These are phyloP conservation scores for Barnettozyma populi DNA, from an alignment of 805 yeast genomes.

Conservation along the genomic window DNA sequence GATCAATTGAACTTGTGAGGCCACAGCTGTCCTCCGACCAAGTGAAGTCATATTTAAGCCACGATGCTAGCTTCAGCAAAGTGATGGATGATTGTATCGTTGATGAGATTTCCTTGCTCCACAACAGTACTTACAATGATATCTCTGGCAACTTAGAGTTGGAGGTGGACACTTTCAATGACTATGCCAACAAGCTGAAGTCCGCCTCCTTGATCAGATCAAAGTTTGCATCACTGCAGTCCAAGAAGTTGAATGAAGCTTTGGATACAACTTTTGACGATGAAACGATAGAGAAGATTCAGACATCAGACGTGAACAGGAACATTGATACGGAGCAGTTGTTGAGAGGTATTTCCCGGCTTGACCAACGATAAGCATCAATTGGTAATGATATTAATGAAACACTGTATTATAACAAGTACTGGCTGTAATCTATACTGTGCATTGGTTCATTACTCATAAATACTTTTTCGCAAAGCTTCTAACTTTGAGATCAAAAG, in stretches of 20 bases:
- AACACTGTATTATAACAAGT: not conserved
- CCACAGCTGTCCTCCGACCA: not conserved
- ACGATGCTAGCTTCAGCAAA: conserved; percentile 21
- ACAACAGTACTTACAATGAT: conserved; percentile 12
- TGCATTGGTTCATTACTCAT: conserved; percentile 24
- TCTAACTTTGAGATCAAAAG: conserved; percentile 72
- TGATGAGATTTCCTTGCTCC: conserved; percentile 12
- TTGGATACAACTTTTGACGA: conserved; percentile 38
- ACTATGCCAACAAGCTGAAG: conserved; percentile 19
- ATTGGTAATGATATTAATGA: not conserved
- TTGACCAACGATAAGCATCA: conserved; percentile 13
- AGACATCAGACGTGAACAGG: conserved; percentile 19
- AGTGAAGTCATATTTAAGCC: conserved; percentile 1
- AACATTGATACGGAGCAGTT: conserved; percentile 29
- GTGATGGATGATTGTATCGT: conserved; percentile 18
- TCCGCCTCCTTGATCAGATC: conserved; percentile 17
- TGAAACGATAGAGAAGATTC: conserved; percentile 31
- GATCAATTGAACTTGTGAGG: conserved; percentile 10
- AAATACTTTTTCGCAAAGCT: conserved; percentile 71
- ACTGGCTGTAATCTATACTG: not conserved
- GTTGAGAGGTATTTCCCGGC: conserved; percentile 30
- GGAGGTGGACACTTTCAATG: conserved; percentile 19
- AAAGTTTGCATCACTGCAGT: conserved; percentile 33
- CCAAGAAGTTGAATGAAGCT: conserved; percentile 36
- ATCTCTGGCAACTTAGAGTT: conserved; percentile 14